Evolutionary conservation across 2,329 filamentous ascomycete species (phyloP), one percentile per base, ranked within the genome.

Genomic region (Lachnellula occidentalis): DNA sequence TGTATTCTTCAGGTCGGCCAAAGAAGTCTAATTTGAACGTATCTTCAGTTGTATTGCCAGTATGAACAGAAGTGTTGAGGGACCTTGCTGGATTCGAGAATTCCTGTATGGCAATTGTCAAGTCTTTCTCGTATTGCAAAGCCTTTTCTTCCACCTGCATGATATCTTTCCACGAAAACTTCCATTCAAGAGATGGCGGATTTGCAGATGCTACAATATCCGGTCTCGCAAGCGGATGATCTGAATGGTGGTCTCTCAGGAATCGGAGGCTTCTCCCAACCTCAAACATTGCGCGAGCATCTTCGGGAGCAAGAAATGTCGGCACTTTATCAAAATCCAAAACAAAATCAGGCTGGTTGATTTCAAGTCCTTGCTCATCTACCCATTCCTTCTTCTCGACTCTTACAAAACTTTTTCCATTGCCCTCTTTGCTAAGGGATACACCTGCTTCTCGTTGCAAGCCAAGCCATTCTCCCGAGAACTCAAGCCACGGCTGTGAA

Each of bases 231-330:
- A 94, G 73, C 0, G 86, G 83, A 66, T 95, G 88, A 2, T 83
- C 75, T 5, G 88, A 80, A 66, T 94, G 87, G 61, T 87, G 83
- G 21, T 76, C 73, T 61, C 83, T 81, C 47, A 95, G 75, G 51
- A 94, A 83, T 7, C 87, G 81, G 47, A 95, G 71, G 66, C 87
- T 92, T 63, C 80, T 82, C 4, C 89, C 90, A 3, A 85, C 87
- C 67, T 95, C 89, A 60, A 92, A 92, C n/a, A 94, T 82, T 5
- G 78, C 74, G 49, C 80, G 78, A 3, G 83, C 85, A 60, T 92
- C 80, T 54, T 94, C 88, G 5, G 74, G 69, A 0, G 85, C 79
- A 45, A 95, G 76, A 61, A 94, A 94, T 2, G 77, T 74, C 0
- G 89, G 89, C 72, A 94, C 83, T 58, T 81, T 80, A 27, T 79